Evolutionary conservation across 83 land plant species (phyloP), one percentile per base, ranked within the genome.

Genomic region (Picea abies): DNA sequence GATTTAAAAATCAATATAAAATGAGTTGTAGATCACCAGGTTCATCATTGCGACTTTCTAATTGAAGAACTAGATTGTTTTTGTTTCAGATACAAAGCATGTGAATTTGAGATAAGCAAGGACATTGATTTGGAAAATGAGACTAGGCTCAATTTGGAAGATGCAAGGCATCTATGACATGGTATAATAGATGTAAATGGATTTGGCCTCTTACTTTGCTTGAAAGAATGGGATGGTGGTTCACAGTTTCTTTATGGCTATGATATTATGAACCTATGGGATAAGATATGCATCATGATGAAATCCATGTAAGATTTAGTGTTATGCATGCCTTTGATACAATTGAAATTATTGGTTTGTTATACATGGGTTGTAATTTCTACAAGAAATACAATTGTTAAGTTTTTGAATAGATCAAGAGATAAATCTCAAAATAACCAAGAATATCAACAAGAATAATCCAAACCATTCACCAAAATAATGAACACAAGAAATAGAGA

Each of bases 221-320:
- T 94, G 19, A 94, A 83, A n/a, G n/a, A n/a, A n/a, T n/a, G n/a
- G n/a, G n/a, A n/a, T n/a, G 93, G 93, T 41, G 96, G 94, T 26
- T 91, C 96, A 4, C 86, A 85, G 52, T n/a, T 76, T 58, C 84
- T 90, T 1, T 88, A 88, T 22, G 94, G 94, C 1, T 23, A 76
- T 32, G 85, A 94, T n/a, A 91, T 94, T 73, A 92, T 94, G 96
- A 69, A 80, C 78, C 86, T 90, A 84, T 94, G 96, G 96, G 96
- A 94, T 72, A 84, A 91, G 7, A 56, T 90, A 11, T 94, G 96
- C 68, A 82, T 63, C 84, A 56, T 83, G 72, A 90, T 93, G 29
- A 73, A 86, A 10, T 91, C 86, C 90, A 93, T 93, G 95, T 93
- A 65, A 85, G 86, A 12, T 17, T 60, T 32, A 8, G n/a, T 11